Evolutionary conservation across 208 protist genomes (phyloP).

Genomic region (Crithidia fasciculata): DNA sequence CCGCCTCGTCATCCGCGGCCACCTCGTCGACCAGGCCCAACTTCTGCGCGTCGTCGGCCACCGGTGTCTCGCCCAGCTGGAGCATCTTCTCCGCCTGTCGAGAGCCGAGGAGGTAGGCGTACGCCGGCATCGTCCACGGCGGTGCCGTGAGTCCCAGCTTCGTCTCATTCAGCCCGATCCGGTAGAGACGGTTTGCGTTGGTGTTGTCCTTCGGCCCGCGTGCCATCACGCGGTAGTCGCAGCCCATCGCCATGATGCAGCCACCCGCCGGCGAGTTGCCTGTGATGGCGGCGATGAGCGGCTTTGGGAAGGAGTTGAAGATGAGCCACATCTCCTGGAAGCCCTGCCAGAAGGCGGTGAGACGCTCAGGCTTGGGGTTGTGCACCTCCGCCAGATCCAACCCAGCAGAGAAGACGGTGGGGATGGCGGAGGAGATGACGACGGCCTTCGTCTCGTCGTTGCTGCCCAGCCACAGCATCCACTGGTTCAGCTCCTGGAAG

Average conservation of each 20-base stretch:
- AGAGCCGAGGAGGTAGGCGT: conserved; percentile 71
- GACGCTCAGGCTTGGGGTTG: conserved; percentile 68
- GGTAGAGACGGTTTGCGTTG: conserved; percentile 53
- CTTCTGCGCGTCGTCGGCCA: conserved; percentile 64
- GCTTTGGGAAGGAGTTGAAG: conserved; percentile 82
- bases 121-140: conserved; percentile 76
- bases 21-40: conserved; percentile 77
- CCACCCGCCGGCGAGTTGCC: conserved; percentile 78
- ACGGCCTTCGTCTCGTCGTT: conserved; percentile 73
- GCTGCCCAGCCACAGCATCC: conserved; percentile 85
- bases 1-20: conserved; percentile 47
- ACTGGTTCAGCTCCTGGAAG: conserved; percentile 82
- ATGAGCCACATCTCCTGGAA: conserved; percentile 87
- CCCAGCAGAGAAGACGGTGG: conserved; percentile 82
- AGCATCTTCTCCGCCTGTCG: conserved; percentile 77
- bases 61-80: conserved; percentile 78
- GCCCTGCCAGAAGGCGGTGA: conserved; percentile 66
- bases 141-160: conserved; percentile 77
- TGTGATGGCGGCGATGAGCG: conserved; percentile 78
- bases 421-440: conserved; percentile 70
- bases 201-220: conserved; percentile 52
- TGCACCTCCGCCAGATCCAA: conserved; percentile 81
- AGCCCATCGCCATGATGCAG: conserved; percentile 80
- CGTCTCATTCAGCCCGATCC: conserved; percentile 85
- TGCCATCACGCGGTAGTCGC: conserved; percentile 84